These are phyloP conservation scores for Tylopilus balloui DNA, from an alignment of 768 basidiomycete genomes.

Conservation along the genomic window DNA sequence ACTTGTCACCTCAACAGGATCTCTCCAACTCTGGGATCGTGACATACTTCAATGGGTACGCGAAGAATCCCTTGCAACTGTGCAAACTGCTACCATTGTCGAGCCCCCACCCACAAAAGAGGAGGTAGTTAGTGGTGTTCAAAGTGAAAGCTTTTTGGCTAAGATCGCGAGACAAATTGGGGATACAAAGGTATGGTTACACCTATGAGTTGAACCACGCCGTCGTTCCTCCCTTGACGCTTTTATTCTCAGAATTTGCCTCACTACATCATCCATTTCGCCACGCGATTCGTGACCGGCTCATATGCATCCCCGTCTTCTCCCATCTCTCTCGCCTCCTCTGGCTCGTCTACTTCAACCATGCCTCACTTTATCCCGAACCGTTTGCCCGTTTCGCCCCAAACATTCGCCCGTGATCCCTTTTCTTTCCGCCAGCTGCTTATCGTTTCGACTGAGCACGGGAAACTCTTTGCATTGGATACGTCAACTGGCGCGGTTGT, in stretches of 20 bases:
- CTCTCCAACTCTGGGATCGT: constrained; percentile 70
- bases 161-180: constrained; percentile 53
- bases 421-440: constrained; percentile 88
- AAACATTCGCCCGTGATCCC: constrained; percentile 56
- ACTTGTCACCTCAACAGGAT: constrained; percentile 69
- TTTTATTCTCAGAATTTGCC: constrained; percentile 57
- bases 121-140: constrained; percentile 12
- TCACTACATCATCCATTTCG: constrained; percentile 60
- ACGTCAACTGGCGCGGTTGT: constrained; percentile 70
- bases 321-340: constrained; percentile 23
- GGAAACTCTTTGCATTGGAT: constrained; percentile 81
- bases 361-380: constrained; percentile 19
- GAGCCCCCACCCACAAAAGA: constrained; percentile 63
- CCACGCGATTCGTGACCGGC: constrained; percentile 65
- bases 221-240: not conserved
- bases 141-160: constrained; percentile 43
- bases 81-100: constrained; percentile 63
- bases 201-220: not conserved
- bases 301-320: constrained; percentile 51
- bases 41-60: constrained; percentile 64
- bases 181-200: constrained; percentile 49
- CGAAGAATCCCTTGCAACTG: constrained; percentile 71
- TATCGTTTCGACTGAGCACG: constrained; percentile 62
- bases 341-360: constrained; percentile 1
- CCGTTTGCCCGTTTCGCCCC: constrained; percentile 29